A percentile compares a stretch with the other conserved stretches of the same genome.
These are phyloP conservation scores for Tetracladium marchalianum DNA, from an alignment of 495 filamentous ascomycete species.

Conservation along the genomic window DNA sequence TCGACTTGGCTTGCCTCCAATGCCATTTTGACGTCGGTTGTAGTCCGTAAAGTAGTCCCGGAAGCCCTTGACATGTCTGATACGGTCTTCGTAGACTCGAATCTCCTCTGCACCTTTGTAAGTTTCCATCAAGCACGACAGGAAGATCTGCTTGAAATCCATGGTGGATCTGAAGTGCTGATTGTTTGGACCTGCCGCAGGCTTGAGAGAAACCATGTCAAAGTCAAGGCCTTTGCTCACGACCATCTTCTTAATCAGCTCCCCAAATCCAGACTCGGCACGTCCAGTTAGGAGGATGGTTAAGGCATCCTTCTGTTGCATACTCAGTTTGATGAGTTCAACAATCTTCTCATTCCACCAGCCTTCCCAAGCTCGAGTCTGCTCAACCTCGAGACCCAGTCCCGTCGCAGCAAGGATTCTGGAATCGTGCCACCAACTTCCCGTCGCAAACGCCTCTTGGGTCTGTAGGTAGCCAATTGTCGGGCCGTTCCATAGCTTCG, in stretches of 20 bases:
- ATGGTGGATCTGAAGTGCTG: conserved; percentile 72
- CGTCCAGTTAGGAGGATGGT: conserved; percentile 87
- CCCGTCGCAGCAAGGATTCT: conserved; percentile 80
- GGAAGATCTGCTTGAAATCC: conserved; percentile 76
- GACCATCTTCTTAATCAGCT: conserved; percentile 77
- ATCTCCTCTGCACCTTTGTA: conserved; percentile 79
- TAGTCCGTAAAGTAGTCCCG: conserved; percentile 67
- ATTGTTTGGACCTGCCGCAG: conserved; percentile 64
- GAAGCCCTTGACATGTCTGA: conserved; percentile 63
- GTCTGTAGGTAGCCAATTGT: conserved; percentile 68
- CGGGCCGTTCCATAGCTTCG: conserved; percentile 69
- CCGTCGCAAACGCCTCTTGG: conserved; percentile 67
- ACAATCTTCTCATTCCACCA: conserved; percentile 98
- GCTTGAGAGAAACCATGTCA: conserved; percentile 84
- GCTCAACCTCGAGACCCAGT: conserved; percentile 73
- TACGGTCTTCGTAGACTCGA: conserved; percentile 51
- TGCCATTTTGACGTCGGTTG: conserved; percentile 44
- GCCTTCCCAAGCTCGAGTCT: conserved; percentile 73
- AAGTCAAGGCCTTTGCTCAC: conserved; percentile 71
- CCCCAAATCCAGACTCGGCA: conserved; percentile 61
- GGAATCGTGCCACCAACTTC: conserved; percentile 97
- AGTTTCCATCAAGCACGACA: conserved; percentile 70
- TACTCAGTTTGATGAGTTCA: conserved; percentile 68
- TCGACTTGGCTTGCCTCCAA: conserved; percentile 28
- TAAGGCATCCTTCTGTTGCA: conserved; percentile 79